phyloP scores from a whole-genome alignment of 768 basidiomycete genomes.

The Suillus americanus region DNA sequence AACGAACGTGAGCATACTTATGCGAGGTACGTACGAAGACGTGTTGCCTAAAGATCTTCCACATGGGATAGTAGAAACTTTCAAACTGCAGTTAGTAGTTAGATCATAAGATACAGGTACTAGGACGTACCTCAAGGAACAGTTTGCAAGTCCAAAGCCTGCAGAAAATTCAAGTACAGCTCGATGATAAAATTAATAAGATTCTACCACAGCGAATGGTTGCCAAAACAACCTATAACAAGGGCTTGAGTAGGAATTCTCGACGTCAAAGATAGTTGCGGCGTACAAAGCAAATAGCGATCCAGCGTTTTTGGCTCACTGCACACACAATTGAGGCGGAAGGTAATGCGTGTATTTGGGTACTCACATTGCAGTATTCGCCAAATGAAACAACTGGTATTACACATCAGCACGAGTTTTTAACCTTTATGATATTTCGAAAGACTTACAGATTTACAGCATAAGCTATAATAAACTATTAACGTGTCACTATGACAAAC shows the following conservation, averaged over 20 bases:
- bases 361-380: slow-evolving; percentile 19
- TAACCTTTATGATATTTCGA: not conserved
- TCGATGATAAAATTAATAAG: not conserved
- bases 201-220: slow-evolving; percentile 12
- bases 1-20: not conserved
- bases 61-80: slow-evolving; percentile 11
- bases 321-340: not conserved
- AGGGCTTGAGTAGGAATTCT: not conserved
- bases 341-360: not conserved
- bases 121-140: slow-evolving; percentile 1
- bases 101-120: too few relatives aligned
- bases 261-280: not conserved
- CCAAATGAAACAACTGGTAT: slow-evolving; percentile 18
- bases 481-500: not conserved
- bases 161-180: not conserved
- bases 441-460: slow-evolving; percentile 8
- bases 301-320: slow-evolving; percentile 13
- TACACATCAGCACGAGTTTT: not conserved
- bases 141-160: slow-evolving; percentile 13
- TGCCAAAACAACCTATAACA: slow-evolving; percentile 8
- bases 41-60: not conserved
- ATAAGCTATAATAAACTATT: slow-evolving; percentile 7
- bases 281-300: slow-evolving; percentile 17
- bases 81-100: not conserved
- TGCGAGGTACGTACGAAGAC: slow-evolving; percentile 8